Evolutionary conservation across 2,329 filamentous ascomycete species (phyloP).

Genomic region (Paecilomyces sp.): DNA sequence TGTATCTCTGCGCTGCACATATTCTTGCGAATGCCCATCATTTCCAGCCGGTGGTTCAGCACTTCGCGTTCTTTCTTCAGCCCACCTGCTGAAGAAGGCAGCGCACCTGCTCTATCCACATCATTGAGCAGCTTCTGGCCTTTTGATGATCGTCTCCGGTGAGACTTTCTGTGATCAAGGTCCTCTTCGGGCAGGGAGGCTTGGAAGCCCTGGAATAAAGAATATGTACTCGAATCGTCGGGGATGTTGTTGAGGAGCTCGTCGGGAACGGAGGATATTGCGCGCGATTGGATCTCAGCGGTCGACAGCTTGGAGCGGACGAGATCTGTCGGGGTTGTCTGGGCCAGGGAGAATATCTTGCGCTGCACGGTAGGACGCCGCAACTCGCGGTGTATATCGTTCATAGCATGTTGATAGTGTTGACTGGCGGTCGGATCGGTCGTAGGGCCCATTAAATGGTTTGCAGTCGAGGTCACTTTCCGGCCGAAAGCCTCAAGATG

Average conservation of each 20-base stretch:
- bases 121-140: constrained; percentile 65
- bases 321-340: constrained; percentile 86
- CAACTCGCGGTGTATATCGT: constrained; percentile 82
- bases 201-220: constrained; percentile 93
- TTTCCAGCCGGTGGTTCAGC: constrained; percentile 79
- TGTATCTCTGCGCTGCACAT: constrained; percentile 96
- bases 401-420: constrained; percentile 82
- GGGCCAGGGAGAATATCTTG: constrained; percentile 83
- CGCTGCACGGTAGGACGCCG: constrained; percentile 77
- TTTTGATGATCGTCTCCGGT: constrained; percentile 62
- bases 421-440: constrained; percentile 45
- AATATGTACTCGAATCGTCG: constrained; percentile 77
- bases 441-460: constrained; percentile 72
- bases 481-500: constrained; percentile 87
- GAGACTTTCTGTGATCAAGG: constrained; percentile 59
- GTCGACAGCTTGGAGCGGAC: constrained; percentile 87
- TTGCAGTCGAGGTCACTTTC: constrained; percentile 90
- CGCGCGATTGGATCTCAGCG: constrained; percentile 87
- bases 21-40: constrained; percentile 88
- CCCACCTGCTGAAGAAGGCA: constrained; percentile 60
- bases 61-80: constrained; percentile 73
- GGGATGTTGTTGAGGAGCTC: constrained; percentile 86
- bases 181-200: constrained; percentile 71
- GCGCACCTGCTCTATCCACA: constrained; percentile 49
- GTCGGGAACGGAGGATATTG: constrained; percentile 79